Base-by-base conservation (phyloP, 352 stramenopile genomes). In the Phytophthora citricola region DNA sequence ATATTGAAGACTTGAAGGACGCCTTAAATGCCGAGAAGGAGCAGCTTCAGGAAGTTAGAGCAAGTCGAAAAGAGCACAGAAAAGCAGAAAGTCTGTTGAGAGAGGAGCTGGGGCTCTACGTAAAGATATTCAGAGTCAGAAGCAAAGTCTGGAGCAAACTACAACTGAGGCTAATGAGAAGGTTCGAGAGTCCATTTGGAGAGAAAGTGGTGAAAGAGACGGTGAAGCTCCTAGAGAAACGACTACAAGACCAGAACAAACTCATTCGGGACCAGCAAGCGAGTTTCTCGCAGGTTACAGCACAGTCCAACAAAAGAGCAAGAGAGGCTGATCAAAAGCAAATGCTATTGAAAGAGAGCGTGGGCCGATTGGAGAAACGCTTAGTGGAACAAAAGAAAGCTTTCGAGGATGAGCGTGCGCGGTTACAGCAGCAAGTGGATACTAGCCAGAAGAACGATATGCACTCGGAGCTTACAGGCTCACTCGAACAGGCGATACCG, bases 141-240 rank as follows among this genome's bases (percentile, higher is more conserved):
- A 67, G 7, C 17, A 22, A 17, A 44, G 12, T 38, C 17, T 61
- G 14, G 38, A n/a, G 5, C 49, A 67, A 55, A 22, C 17, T 48
- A 49, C 31, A 24, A 29, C 11, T 9, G 43, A 51, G 34, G 39
- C 34, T 7, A 55, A 48, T 29, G 32, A 67, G 8, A 39, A 61
- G 17, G n/a, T 24, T 20, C 47, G n/a, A 36, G 22, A 60, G 12
- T 46, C 47, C 34, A 44, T 22, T 45, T 29, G 12, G 29, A 59
- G 56, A 61, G 41, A 14, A 11, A 27, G 26, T 38, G 3, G 50
- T 67, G 17, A 11, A 61, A 44, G 50, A 67, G 17, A 47, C 5
- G 3, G 40, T 67, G 32, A 26, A 38, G 24, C 41, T 49, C 39
- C 49, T 67, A 8, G 59, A 67, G 22, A 43, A 47, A 26, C 61